Conservation (phyloP, 805 yeast genomes). For the Candida odintsovae region DNA sequence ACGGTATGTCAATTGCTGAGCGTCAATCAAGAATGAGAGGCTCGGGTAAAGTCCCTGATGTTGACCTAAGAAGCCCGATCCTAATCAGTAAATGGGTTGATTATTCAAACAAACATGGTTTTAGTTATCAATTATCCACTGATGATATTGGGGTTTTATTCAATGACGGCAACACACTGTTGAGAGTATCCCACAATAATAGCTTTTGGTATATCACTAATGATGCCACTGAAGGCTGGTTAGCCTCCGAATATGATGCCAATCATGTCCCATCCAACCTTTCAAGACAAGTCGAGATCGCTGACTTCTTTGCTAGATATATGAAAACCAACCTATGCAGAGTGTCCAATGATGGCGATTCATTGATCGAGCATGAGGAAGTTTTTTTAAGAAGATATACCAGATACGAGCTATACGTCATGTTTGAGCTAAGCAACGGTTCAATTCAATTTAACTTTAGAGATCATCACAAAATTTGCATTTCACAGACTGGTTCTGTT, state of each 20-base stretch:
- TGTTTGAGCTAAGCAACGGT: conserved; percentile 92
- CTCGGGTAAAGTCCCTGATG: conserved; percentile 4
- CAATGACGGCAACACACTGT: conserved; percentile 77
- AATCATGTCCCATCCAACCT: conserved; percentile 40
- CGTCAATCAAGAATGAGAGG: conserved; percentile 37
- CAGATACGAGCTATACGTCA: conserved; percentile 71
- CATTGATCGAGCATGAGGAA: conserved; percentile 43
- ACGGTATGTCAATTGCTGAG: conserved; percentile 39
- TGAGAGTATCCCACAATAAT: conserved; percentile 60
- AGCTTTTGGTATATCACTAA: conserved; percentile 60
- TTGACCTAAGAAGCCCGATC: conserved; percentile 43
- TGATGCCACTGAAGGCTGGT: conserved; percentile 47
- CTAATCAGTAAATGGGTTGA: conserved; percentile 96
- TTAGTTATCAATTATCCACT: conserved; percentile 86
- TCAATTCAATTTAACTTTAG: conserved; percentile 91
- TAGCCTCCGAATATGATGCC: conserved; percentile 40
- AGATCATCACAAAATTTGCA: conserved; percentile 86
- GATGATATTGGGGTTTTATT: conserved; percentile 89
- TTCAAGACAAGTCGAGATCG: conserved; percentile 73
- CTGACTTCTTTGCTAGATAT: conserved; percentile 83
- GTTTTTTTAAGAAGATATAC: conserved; percentile 79
- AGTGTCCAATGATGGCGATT: conserved; percentile 58
- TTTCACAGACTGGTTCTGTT: conserved; percentile 69
- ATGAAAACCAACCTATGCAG: conserved; percentile 88
- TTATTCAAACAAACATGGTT: conserved; percentile 91